A percentile compares a stretch with the other conserved stretches of the same genome.
These are phyloP conservation scores for Mallotus japonicus DNA, from an alignment of 441 rosid species.

Conservation along the genomic window DNA sequence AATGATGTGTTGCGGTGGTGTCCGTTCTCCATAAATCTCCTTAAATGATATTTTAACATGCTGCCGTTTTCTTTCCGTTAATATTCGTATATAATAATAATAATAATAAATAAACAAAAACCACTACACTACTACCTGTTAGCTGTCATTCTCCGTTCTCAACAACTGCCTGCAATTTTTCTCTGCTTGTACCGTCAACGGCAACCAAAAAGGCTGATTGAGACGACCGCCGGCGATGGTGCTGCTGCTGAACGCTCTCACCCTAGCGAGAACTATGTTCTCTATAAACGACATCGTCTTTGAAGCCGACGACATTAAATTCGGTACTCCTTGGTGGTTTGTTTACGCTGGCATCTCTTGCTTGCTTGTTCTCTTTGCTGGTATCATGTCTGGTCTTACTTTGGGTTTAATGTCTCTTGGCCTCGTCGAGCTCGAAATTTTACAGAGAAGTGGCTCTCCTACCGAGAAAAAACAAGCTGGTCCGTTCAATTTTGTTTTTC, in stretches of 20 bases:
- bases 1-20: too few species aligned
- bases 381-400: slow-evolving; percentile 88
- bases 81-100: too few species aligned
- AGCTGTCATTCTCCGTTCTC: too few species aligned
- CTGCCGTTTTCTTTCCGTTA: too few species aligned
- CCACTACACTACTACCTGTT: too few species aligned
- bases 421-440: slow-evolving; percentile 81
- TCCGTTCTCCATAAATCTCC: too few species aligned
- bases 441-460: slow-evolving; percentile 68
- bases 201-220: background rate
- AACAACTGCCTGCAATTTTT: too few species aligned
- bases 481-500: slow-evolving; percentile 1
- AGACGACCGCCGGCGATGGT: slow-evolving; percentile 24
- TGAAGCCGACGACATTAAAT: slow-evolving; percentile 41
- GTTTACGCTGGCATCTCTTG: slow-evolving; percentile 73
- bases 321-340: slow-evolving; percentile 64
- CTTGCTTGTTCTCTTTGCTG: slow-evolving; percentile 81
- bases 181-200: background rate
- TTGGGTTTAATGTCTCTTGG: slow-evolving; percentile 84
- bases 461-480: slow-evolving; percentile 79
- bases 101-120: too few species aligned
- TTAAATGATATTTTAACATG: too few species aligned
- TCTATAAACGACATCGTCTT: slow-evolving; percentile 40
- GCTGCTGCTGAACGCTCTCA: slow-evolving; percentile 29
- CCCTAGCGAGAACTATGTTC: slow-evolving; percentile 34